Evolutionary conservation across 306 rosid genomes (phyloP), one percentile per base, ranked within the genome.

Genomic region (Casuarina glauca): DNA sequence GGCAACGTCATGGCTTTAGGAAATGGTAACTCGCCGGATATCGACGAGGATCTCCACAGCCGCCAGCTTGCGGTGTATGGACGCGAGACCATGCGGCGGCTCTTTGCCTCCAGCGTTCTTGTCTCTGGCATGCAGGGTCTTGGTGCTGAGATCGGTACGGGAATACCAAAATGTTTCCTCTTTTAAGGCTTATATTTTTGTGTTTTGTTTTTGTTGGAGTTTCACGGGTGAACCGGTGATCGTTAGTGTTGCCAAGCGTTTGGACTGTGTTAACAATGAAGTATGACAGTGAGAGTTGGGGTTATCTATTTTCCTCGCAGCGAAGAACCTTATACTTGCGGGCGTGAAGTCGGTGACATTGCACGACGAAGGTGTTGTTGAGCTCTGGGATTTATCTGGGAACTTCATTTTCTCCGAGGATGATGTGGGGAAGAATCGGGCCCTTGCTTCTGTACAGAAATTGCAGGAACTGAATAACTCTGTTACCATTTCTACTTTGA

Each of bases 11-110:
- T 36, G 48, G 38, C 41, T 15, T 32, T 88, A 39, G 98, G 92
- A 4, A 82, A 84, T 66, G 50, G 86, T 0, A 87, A 89, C 76
- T 74, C 77, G 4, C 60, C 81, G 0, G 97, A 90, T 9, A 94
- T 94, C 45, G 98, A 94, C 81, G 98, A 94, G 90, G 97, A 94
- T 87, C 91, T 94, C 46, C 98, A 94, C 84, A 94, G 98, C 87
- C 89, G 98, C 45, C 98, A 94, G 87, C 90, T 94, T 5, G 98
- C 98, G 0, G 97, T 94, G 67, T 94, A 94, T 78, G 98, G 98
- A 76, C 92, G 98, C 32, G 98, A 94, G 85, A 89, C 98, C 2
- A 94, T 94, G 98, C 77, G 97, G 76, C 84, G 87, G 83, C 94
- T 94, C 44, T 94, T 90, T 39, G 98, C 89, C 0, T 91, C 98